These are phyloP conservation scores for Flaveria linearis DNA, from an alignment of 129 eudicot genomes.

Conservation along the genomic window DNA sequence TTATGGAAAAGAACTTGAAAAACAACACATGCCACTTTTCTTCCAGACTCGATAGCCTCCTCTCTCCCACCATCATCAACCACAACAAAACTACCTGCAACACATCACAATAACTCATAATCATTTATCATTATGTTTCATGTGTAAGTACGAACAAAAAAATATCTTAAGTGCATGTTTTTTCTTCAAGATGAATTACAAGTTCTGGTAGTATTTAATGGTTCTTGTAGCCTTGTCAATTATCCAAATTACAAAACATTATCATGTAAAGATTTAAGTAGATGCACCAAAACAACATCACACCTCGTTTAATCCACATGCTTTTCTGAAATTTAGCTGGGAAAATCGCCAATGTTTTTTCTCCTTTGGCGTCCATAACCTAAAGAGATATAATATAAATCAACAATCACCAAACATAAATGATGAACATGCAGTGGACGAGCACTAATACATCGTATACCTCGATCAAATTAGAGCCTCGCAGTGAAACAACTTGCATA, in stretches of 20 bases:
- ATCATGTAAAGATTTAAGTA: neutral
- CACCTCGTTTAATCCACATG: conserved; percentile 93
- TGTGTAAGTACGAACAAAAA: neutral
- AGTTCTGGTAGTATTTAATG: neutral
- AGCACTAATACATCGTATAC: conserved; percentile 41
- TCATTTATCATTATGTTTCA: conserved; percentile 3
- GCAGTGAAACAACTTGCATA: no score
- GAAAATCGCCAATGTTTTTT: conserved; percentile 62
- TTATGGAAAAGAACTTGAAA: conserved; percentile 64
- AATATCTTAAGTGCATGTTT: neutral
- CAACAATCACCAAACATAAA: neutral
- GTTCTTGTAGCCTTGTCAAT: neutral
- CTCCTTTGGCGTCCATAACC: conserved; percentile 77
- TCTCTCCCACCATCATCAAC: conserved; percentile 91
- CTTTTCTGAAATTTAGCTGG: conserved; percentile 95
- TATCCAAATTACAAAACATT: neutral
- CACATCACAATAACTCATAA: neutral
- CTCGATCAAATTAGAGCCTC: conserved; percentile 89
- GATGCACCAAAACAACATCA: neutral
- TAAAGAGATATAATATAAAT: conserved; percentile 17
- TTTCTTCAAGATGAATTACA: neutral
- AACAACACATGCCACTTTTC: conserved; percentile 78
- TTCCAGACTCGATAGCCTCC: conserved; percentile 72
- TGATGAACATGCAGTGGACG: neutral
- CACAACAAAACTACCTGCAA: conserved; percentile 80